A percentile compares a stretch with the other conserved stretches of the same genome.
These are phyloP conservation scores for Lentinula aciculospora DNA, from an alignment of 768 basidiomycete genomes.

Conservation along the genomic window DNA sequence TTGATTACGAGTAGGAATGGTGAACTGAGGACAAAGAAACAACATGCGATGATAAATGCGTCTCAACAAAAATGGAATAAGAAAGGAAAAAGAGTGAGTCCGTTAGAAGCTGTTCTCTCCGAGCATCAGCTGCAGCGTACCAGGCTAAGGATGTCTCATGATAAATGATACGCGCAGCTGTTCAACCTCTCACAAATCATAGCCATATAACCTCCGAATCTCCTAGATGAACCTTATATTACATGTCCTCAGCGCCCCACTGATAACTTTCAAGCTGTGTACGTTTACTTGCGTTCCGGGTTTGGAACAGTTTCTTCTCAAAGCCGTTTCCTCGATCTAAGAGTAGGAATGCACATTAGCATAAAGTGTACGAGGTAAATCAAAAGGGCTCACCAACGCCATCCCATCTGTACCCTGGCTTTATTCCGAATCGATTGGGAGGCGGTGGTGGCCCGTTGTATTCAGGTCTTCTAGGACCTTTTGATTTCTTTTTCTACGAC, in stretches of 20 bases:
- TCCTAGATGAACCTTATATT: constrained; percentile 12
- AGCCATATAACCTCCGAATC: not conserved
- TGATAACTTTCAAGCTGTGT: constrained; percentile 67
- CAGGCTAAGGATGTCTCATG: not conserved
- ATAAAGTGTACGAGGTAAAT: not conserved
- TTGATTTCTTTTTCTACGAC: constrained; percentile 65
- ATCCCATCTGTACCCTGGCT: constrained; percentile 96
- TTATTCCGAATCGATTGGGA: constrained; percentile 94
- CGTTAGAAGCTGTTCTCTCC: no score
- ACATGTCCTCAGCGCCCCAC: constrained; percentile 96
- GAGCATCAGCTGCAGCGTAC: not conserved
- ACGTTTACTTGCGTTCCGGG: constrained; percentile 69
- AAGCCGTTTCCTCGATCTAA: constrained; percentile 90
- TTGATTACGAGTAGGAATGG: not conserved
- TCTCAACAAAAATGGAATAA: no score
- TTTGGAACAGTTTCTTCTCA: constrained; percentile 89
- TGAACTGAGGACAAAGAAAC: no score
- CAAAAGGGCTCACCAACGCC: constrained; percentile 71
- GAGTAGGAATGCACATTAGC: constrained; percentile 1
- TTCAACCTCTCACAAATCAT: not conserved
- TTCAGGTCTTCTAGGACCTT: constrained; percentile 76
- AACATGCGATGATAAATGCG: no score
- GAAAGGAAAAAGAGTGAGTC: no score
- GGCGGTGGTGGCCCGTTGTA: constrained; percentile 86
- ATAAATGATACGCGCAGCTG: not conserved